phyloP scores from a whole-genome alignment of 306 rosid genomes.

The Trifolium repens region DNA sequence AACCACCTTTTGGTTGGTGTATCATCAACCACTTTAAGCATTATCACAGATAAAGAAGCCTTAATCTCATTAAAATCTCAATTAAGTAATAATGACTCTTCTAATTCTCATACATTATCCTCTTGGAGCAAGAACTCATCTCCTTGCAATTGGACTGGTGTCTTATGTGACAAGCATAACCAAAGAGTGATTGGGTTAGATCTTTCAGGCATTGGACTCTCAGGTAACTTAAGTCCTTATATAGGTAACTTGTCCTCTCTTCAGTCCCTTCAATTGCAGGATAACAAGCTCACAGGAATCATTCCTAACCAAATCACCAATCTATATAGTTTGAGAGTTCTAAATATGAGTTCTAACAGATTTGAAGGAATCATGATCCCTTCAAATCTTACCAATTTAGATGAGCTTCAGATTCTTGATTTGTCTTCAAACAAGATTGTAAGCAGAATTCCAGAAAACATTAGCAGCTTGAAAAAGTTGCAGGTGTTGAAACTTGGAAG shows the following conservation, averaged over 20 bases:
- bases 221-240: conserved; percentile 56
- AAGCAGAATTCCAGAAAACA: conserved; percentile 53
- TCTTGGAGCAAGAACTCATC: conserved; percentile 58
- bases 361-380: conserved; percentile 50
- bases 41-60: conserved; percentile 63
- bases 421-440: conserved; percentile 52
- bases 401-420: conserved; percentile 56
- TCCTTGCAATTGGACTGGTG: conserved; percentile 74
- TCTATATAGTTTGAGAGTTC: conserved; percentile 49
- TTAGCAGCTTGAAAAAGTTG: conserved; percentile 53
- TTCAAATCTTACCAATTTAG: conserved; percentile 51
- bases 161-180: conserved; percentile 48
- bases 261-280: conserved; percentile 53
- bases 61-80: conserved; percentile 60
- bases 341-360: conserved; percentile 62
- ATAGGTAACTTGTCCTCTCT: conserved; percentile 68
- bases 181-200: conserved; percentile 56
- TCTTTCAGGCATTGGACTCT: conserved; percentile 56
- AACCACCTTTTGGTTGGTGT: conserved; percentile 29
- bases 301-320: conserved; percentile 60
- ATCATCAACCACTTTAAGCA: conserved; percentile 49
- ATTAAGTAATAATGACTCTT: conserved; percentile 33
- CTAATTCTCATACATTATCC: conserved; percentile 33
- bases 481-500: conserved; percentile 53
- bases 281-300: conserved; percentile 54